Base-by-base conservation (phyloP, 1,284 basidiomycete species). In the Porphyrellus sp. region DNA sequence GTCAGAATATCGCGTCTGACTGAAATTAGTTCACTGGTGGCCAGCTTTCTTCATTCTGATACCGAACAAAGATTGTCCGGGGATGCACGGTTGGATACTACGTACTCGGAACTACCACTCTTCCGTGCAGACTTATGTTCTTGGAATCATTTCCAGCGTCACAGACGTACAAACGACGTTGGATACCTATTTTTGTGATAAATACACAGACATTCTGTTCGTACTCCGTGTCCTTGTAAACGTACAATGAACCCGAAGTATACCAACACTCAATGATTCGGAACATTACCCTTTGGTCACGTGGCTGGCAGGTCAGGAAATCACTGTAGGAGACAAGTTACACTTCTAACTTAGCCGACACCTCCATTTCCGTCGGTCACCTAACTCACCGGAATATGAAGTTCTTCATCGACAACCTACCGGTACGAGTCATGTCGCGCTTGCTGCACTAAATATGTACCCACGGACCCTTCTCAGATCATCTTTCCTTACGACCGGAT, bases 331-430 rank as follows among this genome's bases (percentile, higher is more conserved):
- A n/a, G n/a, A n/a, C n/a, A n/a, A n/a, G n/a, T n/a, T n/a, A n/a
- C n/a, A 21, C 12, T 24, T n/a, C 15, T 21, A 27, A 18, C 37
- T 28, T n/a, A 39, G 34, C 30, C n/a, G 24, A 28, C 45, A 25
- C 12, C 18, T n/a, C 4, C 25, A 37, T 37, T 46, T 34, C 35
- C 20, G 20, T 51, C n/a, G 18, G 33, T 34, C 25, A 34, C 15
- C 25, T 16, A 13, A 25, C 24, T 30, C 45, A 13, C 20, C 25
- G 20, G 30, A 38, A n/a, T n/a, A 98, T 98, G 95, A 96, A 93
- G 78, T 98, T 98, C 77, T 85, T 82, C 69, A 94, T 98, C 64
- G 96, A 97, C 72, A 91, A 96, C 70, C 77, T 98, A 52, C 93
- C 92, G 58, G 93, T 94, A 49, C 18, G 67, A 61, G 41, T 59